Percentiles rank a stretch among this genome's conserved stretches.
Conservation (phyloP, 495 filamentous ascomycete species). For the Pyrenula aspistea region DNA sequence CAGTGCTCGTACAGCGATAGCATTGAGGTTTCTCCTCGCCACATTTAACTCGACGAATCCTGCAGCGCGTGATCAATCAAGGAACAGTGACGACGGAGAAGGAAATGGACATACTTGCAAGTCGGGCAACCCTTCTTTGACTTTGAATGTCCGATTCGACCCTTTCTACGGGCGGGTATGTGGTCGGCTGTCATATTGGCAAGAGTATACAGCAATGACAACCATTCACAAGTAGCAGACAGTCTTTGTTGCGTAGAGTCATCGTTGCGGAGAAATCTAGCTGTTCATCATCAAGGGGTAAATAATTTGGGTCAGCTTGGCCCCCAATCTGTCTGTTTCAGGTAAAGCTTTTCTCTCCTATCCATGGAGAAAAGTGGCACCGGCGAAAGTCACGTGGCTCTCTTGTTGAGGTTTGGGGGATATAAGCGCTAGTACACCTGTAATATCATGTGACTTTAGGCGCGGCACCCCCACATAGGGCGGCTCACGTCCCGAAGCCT, state of each 20-base stretch:
- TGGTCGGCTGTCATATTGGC: background rate
- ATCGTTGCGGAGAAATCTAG: background rate
- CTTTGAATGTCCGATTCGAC: background rate
- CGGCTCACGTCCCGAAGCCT: too few species aligned
- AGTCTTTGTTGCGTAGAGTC: background rate
- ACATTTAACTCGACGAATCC: slow-evolving; percentile 51
- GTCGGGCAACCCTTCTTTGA: slow-evolving; percentile 7
- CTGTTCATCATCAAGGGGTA: background rate
- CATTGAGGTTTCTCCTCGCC: slow-evolving; percentile 47
- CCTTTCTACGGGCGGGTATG: background rate
- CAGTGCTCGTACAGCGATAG: slow-evolving; percentile 34
- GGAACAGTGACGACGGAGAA: background rate
- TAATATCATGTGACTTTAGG: too few species aligned
- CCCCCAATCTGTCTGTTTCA: too few species aligned
- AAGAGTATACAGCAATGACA: background rate
- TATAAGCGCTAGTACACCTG: too few species aligned
- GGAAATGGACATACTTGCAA: slow-evolving; percentile 9
- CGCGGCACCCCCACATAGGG: too few species aligned
- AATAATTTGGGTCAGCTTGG: background rate
- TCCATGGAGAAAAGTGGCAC: too few species aligned
- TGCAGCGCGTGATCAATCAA: slow-evolving; percentile 7
- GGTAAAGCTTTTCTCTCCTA: too few species aligned
- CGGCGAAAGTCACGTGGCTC: too few species aligned
- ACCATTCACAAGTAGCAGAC: too few species aligned
- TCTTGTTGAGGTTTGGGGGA: too few species aligned